A percentile compares a stretch with the other conserved stretches of the same genome.
Evolutionary conservation across 108 stramenopile genomes (phyloP).

Genomic region (Cyclostephanos tholiformis): DNA sequence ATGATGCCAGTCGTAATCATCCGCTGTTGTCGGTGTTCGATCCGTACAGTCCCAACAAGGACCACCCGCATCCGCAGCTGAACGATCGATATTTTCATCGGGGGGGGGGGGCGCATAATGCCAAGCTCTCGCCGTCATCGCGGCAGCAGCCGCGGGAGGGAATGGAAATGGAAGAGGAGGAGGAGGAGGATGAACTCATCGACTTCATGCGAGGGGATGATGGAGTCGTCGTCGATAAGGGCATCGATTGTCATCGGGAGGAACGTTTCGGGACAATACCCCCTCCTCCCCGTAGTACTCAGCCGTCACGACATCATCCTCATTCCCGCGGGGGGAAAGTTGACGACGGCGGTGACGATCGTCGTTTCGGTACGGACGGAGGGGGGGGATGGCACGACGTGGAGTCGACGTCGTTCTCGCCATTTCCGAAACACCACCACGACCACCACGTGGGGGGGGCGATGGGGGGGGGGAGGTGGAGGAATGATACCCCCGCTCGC

Average conservation of each 20-base stretch:
- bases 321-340: no score
- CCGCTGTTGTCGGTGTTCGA: conserved; percentile 18
- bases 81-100: neutral
- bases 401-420: neutral
- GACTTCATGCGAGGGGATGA: neutral
- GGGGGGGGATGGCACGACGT: neutral
- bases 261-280: neutral
- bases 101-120: no score
- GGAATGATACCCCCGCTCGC: neutral
- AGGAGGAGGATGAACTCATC: conserved; percentile 19
- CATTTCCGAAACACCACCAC: neutral
- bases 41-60: conserved; percentile 32
- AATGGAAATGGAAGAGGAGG: conserved; percentile 45
- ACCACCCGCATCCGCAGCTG: neutral
- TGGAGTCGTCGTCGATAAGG: neutral
- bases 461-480: no score
- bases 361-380: neutral
- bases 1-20: neutral
- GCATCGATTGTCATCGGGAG: neutral
- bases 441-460: neutral
- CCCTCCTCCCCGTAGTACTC: no score
- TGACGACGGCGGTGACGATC: no score
- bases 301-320: no score
- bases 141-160: neutral
- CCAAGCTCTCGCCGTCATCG: no score